Evolutionary conservation across 1,284 basidiomycete species (phyloP), one percentile per base, ranked within the genome.

Genomic region (Schizophyllum commune): DNA sequence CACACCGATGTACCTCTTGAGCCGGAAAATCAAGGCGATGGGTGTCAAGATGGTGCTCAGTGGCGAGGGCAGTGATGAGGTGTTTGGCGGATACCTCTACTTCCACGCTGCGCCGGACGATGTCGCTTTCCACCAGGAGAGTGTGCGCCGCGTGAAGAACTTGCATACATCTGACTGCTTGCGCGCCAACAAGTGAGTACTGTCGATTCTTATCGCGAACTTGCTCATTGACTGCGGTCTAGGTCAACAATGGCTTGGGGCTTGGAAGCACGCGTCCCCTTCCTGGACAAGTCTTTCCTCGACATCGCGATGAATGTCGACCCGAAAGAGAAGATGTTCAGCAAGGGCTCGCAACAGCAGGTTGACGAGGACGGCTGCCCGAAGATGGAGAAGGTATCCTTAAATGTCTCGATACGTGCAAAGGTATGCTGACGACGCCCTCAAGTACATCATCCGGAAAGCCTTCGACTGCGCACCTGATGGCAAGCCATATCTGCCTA

Each of bases 191-290:
- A 99, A 99, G 92, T 91, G 64, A 65, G 82, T 66, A 7, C 58
- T 62, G 57, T 22, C 39, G 39, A 52, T 55, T 58, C 61, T 22
- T 32, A 20, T 61, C 20, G 51, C 56, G 54, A 52, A 32, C 51
- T 58, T 39, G 52, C 62, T 61, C 47, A 58, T 60, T 52, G 55
- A 66, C 60, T 22, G 20, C 53, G 17, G 55, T 47, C 54, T 65
- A 94, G 91, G 73, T 96, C 94, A 56, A 99, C 97, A 7, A 99
- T 99, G 97, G 97, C 97, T 1, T 99, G 97, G 96, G 97, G 97
- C 66, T 85, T 99, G 59, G 97, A 99, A 76, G 96, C 96, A 4
- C 93, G 97, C 61, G 97, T 99, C 1, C 97, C 97, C 15, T 99
- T 99, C 88, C 85, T 99, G 60, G 97, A 99, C 82, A 98, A 96